These are phyloP conservation scores for Anisodus tanguticus DNA, from an alignment of 257 asterid genomes.

Conservation along the genomic window DNA sequence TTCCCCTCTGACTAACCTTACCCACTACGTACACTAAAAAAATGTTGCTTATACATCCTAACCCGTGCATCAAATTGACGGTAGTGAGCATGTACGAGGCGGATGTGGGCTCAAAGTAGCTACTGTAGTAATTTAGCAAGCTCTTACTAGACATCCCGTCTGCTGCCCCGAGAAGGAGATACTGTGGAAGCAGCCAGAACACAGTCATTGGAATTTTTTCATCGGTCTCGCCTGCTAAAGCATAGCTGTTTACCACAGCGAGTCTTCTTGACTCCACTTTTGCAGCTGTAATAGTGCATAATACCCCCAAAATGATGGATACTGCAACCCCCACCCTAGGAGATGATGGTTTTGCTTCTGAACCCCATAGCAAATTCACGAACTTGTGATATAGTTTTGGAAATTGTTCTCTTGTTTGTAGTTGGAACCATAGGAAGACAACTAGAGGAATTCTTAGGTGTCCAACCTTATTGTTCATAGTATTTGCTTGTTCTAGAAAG, in stretches of 20 bases:
- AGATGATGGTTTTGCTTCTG: background rate
- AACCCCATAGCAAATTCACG: background rate
- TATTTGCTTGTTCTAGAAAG: slow-evolving; percentile 66
- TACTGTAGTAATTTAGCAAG: slow-evolving; percentile 33
- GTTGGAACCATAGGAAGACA: slow-evolving; percentile 39
- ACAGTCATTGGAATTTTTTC: slow-evolving; percentile 46
- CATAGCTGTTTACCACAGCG: slow-evolving; percentile 35
- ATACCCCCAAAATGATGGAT: slow-evolving; percentile 47
- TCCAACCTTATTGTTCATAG: slow-evolving; percentile 56
- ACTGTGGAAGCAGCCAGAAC: slow-evolving; percentile 59
- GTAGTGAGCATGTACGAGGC: slow-evolving; percentile 33
- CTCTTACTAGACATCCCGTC: slow-evolving; percentile 45
- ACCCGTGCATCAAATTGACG: slow-evolving; percentile 43
- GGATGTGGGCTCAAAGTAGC: slow-evolving; percentile 45
- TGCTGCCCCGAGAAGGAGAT: slow-evolving; percentile 49
- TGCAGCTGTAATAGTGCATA: slow-evolving; percentile 64
- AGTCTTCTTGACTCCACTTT: slow-evolving; percentile 51
- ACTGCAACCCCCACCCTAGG: slow-evolving; percentile 50
- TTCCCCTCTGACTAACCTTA: slow-evolving; percentile 50
- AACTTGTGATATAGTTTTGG: background rate
- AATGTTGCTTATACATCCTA: slow-evolving; percentile 52
- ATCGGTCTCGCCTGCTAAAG: slow-evolving; percentile 43
- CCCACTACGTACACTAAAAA: slow-evolving; percentile 52
- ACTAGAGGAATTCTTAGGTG: slow-evolving; percentile 53
- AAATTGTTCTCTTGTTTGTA: background rate